These are phyloP conservation scores for Rhodamnia rubescens DNA, from an alignment of 345 rosid species.

Conservation along the genomic window DNA sequence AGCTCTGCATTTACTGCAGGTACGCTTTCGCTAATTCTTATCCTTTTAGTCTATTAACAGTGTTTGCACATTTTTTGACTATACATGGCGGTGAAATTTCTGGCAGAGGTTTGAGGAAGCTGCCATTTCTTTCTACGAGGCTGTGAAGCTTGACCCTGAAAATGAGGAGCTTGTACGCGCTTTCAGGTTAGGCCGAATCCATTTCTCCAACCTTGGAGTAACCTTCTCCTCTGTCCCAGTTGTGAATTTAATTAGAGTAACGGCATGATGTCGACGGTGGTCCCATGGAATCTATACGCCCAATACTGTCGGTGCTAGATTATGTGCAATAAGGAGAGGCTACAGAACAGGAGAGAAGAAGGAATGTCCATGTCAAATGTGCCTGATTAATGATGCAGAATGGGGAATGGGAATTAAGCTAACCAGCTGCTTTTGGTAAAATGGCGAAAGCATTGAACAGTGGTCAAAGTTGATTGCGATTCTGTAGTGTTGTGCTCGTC, in stretches of 20 bases:
- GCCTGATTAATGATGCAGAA: neutral
- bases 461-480: neutral
- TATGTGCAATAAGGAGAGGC: too few species aligned
- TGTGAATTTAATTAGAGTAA: neutral
- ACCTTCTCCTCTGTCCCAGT: neutral
- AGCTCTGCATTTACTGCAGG: conserved; percentile 52
- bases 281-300: too few species aligned
- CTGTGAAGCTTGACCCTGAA: conserved; percentile 64
- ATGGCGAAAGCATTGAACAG: too few species aligned
- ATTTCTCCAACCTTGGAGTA: neutral
- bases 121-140: conserved; percentile 82
- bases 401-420: too few species aligned
- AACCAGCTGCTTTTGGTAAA: too few species aligned
- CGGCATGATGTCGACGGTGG: neutral
- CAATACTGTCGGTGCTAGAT: neutral
- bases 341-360: too few species aligned
- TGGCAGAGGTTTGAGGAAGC: conserved; percentile 75
- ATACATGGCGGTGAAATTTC: neutral
- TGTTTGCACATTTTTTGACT: conserved; percentile 8
- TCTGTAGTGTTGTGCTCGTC: neutral
- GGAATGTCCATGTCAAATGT: neutral
- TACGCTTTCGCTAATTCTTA: neutral
- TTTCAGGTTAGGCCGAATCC: neutral
- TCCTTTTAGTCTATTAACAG: neutral
- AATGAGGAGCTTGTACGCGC: conserved; percentile 30